phyloP scores from a whole-genome alignment of 176 grass and related monocot species.

The Bothriochloa decipiens region DNA sequence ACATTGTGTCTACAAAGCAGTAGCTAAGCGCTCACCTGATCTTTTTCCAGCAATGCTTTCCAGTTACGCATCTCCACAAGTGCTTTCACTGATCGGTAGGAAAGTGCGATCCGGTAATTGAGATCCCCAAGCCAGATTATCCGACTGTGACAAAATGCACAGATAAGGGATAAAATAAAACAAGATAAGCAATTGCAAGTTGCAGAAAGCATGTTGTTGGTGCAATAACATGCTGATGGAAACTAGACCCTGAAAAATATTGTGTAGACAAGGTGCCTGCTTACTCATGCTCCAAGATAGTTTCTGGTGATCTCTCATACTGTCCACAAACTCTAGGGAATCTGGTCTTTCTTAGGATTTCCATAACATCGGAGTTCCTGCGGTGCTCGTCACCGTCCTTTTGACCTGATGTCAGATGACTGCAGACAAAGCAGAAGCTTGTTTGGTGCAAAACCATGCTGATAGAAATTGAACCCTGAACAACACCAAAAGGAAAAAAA shows the following conservation, averaged over 20 bases:
- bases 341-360: constrained; percentile 81
- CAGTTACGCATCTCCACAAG: constrained; percentile 94
- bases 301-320: constrained; percentile 76
- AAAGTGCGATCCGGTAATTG: constrained; percentile 87
- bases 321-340: constrained; percentile 72
- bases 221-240: not conserved
- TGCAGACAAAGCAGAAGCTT: constrained; percentile 97
- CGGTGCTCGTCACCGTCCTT: constrained; percentile 85
- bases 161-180: not conserved
- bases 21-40: constrained; percentile 59
- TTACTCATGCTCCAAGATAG: constrained; percentile 88
- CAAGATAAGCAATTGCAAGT: not conserved
- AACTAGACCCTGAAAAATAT: not conserved
- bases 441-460: constrained; percentile 97
- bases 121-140: constrained; percentile 91
- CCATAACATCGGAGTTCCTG: constrained; percentile 84
- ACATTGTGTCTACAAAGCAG: constrained; percentile 13
- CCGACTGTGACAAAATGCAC: constrained; percentile 44
- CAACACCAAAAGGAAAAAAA: not conserved
- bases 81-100: constrained; percentile 82
- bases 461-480: constrained; percentile 89
- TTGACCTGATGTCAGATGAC: constrained; percentile 90
- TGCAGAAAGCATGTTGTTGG: not conserved
- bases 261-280: constrained; percentile 7
- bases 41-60: constrained; percentile 95